A percentile compares a stretch with the other conserved stretches of the same genome.
Conservation (phyloP, 495 filamentous ascomycete species). For the Neohortaea acidophila region DNA sequence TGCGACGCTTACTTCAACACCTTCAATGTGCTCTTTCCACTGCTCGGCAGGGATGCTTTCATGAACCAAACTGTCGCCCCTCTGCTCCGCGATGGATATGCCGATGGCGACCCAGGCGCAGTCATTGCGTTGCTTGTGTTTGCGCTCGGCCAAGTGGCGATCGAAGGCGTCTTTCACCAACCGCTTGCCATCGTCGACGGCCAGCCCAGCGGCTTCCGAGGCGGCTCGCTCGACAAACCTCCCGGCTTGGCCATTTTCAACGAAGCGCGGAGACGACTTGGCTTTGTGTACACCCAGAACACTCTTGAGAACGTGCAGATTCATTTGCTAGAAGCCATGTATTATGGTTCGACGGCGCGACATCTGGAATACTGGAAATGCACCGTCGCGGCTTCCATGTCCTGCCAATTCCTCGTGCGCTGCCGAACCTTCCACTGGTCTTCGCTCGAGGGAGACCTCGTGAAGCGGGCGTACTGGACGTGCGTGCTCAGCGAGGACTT, state of each 20-base stretch:
- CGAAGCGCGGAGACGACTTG: slow-evolving; percentile 42
- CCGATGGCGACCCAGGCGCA: slow-evolving; percentile 30
- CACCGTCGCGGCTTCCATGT: slow-evolving; percentile 36
- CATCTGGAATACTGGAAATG: slow-evolving; percentile 44
- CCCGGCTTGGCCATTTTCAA: slow-evolving; percentile 44
- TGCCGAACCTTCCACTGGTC: slow-evolving; percentile 37
- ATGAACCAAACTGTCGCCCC: slow-evolving; percentile 31
- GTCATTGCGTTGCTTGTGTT: slow-evolving; percentile 42
- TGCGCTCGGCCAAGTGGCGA: slow-evolving; percentile 39
- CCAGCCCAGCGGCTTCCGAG: slow-evolving; percentile 37
- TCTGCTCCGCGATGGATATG: slow-evolving; percentile 35
- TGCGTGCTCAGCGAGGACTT: slow-evolving; percentile 43
- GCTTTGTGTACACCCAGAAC: slow-evolving; percentile 39
- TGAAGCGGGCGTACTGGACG: slow-evolving; percentile 44
- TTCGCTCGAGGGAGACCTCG: slow-evolving; percentile 32
- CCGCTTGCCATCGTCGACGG: slow-evolving; percentile 32
- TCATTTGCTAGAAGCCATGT: slow-evolving; percentile 29
- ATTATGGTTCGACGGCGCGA: slow-evolving; percentile 13
- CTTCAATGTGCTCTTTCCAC: slow-evolving; percentile 40
- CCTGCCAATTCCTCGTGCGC: slow-evolving; percentile 37
- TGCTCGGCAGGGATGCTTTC: slow-evolving; percentile 40
- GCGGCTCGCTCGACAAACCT: slow-evolving; percentile 33
- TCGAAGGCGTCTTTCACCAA: slow-evolving; percentile 32
- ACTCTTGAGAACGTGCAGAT: slow-evolving; percentile 44
- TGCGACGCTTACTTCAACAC: slow-evolving; percentile 40